Evolutionary conservation across 768 basidiomycete genomes (phyloP).

Genomic region (Trametes sanguinea): DNA sequence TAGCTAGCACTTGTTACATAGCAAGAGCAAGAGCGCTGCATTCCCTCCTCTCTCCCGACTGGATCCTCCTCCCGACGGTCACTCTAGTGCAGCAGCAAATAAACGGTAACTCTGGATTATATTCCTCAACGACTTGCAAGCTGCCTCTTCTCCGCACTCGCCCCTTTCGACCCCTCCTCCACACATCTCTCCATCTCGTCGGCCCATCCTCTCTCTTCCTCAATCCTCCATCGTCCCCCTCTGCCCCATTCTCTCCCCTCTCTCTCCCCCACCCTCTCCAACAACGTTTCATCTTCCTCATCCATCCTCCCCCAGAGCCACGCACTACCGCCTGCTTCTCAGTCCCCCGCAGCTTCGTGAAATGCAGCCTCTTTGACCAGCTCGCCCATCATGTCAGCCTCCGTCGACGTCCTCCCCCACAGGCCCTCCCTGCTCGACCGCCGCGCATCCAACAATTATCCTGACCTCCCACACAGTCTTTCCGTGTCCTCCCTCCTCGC

Average conservation of each 20-base stretch:
- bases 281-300: too few species aligned
- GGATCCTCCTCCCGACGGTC: background rate
- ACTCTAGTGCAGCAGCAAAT: too few species aligned
- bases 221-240: background rate
- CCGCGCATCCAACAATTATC: conserved; percentile 19
- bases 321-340: too few species aligned
- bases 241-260: conserved; percentile 6
- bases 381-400: conserved; percentile 18
- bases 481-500: conserved; percentile 11
- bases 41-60: conserved; percentile 9
- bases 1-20: too few species aligned
- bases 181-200: too few species aligned
- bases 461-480: conserved; percentile 19
- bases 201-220: too few species aligned
- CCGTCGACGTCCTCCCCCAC: conserved; percentile 22
- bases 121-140: too few species aligned
- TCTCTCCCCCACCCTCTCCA: background rate
- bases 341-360: background rate
- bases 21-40: too few species aligned
- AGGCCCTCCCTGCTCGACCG: conserved; percentile 23
- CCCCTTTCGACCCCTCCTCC: too few species aligned
- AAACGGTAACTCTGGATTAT: too few species aligned
- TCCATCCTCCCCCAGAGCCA: too few species aligned
- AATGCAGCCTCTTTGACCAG: background rate
- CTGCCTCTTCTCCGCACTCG: too few species aligned